Conservation (phyloP, 2,329 filamentous ascomycete species). For the Stagonosporopsis rhizophila region DNA sequence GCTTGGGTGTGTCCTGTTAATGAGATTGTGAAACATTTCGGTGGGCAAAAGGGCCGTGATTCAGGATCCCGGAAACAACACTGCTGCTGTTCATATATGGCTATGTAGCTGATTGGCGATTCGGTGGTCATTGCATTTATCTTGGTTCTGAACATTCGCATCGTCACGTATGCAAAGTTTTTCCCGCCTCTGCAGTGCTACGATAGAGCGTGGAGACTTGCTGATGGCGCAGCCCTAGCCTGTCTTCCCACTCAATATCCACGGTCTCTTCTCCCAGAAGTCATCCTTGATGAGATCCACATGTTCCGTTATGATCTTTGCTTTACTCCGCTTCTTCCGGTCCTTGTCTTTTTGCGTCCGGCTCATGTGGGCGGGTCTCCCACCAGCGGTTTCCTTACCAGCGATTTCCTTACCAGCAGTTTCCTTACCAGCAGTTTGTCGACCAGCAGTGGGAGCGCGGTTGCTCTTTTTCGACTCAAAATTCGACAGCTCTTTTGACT, state of each 20-base stretch:
- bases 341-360: conserved; percentile 86
- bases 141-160: no score
- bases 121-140: no score
- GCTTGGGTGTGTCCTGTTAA: neutral
- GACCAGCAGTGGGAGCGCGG: neutral
- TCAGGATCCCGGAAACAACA: neutral
- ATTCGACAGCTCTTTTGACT: neutral
- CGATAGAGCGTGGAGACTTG: neutral
- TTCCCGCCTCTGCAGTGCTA: no score
- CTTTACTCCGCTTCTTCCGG: conserved; percentile 80
- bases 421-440: neutral
- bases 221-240: conserved; percentile 20
- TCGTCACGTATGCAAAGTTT: no score
- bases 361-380: conserved; percentile 59
- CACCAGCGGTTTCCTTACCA: neutral
- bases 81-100: neutral
- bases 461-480: neutral
- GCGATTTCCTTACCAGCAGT: neutral
- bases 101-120: no score
- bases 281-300: conserved; percentile 94
- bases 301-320: conserved; percentile 81
- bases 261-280: conserved; percentile 89
- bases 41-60: neutral
- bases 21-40: neutral
- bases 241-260: conserved; percentile 60